Evolutionary conservation across 306 rosid genomes (phyloP).

Genomic region (Cyclanthera cordifolia): DNA sequence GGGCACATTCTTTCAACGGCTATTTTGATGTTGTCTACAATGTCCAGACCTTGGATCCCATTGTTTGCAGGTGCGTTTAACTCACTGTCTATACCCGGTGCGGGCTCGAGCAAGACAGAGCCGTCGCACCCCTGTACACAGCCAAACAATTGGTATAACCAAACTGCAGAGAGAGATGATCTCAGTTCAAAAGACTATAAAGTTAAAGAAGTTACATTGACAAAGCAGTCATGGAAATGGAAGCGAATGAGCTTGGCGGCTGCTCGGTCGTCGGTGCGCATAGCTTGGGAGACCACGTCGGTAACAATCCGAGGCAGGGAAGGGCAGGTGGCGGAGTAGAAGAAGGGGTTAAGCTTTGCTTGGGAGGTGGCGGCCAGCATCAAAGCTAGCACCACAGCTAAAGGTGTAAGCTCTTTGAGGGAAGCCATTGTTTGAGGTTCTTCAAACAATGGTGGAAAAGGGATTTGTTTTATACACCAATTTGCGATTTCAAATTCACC

Average conservation of each 20-base stretch:
- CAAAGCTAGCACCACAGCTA: neutral
- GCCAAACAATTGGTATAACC: neutral
- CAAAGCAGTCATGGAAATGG: conserved; percentile 4
- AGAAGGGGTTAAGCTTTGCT: neutral
- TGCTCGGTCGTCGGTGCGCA: neutral
- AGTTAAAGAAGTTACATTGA: neutral
- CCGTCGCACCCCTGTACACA: conserved; percentile 56
- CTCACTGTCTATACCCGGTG: conserved; percentile 52
- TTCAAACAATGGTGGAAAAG: neutral
- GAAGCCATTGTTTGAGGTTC: neutral
- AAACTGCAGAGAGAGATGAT: neutral
- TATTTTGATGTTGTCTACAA: conserved; percentile 53
- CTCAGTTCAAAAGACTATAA: no score
- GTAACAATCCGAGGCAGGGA: neutral
- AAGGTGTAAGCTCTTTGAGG: neutral
- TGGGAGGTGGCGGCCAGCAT: neutral
- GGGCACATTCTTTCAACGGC: conserved; percentile 47
- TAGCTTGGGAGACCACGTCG: neutral
- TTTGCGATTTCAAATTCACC: no score
- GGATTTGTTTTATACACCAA: neutral
- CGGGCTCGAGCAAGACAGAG: conserved; percentile 49
- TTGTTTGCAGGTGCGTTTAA: conserved; percentile 39
- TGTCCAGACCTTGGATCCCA: conserved; percentile 36
- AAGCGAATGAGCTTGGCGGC: conserved; percentile 1
- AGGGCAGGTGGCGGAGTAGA: neutral